Conservation (phyloP, 768 basidiomycete genomes). For the Lactarius akahatsu region DNA sequence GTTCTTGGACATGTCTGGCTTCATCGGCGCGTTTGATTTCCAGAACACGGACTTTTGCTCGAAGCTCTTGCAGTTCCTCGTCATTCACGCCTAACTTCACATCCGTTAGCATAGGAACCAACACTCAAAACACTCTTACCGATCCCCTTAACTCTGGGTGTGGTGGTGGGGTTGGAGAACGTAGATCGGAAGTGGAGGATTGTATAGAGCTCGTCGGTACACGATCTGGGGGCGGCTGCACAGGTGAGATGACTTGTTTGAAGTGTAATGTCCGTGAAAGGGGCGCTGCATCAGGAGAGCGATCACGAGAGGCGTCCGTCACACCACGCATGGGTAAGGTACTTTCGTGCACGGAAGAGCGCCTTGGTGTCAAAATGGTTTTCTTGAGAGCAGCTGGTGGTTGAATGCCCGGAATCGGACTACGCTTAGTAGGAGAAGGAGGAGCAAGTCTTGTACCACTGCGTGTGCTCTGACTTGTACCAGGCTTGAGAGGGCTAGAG, state of each 20-base stretch:
- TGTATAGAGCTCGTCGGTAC: slow-evolving; percentile 16
- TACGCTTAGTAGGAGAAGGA: slow-evolving; percentile 60
- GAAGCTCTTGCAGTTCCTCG: slow-evolving; percentile 72
- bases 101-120: slow-evolving; percentile 2
- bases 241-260: slow-evolving; percentile 41
- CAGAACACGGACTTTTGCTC: slow-evolving; percentile 77
- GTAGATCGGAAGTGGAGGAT: slow-evolving; percentile 17
- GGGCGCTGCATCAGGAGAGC: slow-evolving; percentile 34
- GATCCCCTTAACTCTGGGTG: slow-evolving; percentile 5
- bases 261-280: slow-evolving; percentile 26
- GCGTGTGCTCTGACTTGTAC: slow-evolving; percentile 25
- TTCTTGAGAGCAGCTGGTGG: slow-evolving; percentile 18
- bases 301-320: slow-evolving; percentile 36
- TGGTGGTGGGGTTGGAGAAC: slow-evolving; percentile 20
- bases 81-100: slow-evolving; percentile 39
- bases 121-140: neutral
- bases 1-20: slow-evolving; percentile 74
- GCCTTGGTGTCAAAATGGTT: slow-evolving; percentile 41
- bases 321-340: slow-evolving; percentile 34
- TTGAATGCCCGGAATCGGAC: slow-evolving; percentile 25
- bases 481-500: slow-evolving; percentile 18
- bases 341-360: slow-evolving; percentile 38
- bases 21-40: slow-evolving; percentile 89
- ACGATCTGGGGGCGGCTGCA: slow-evolving; percentile 22
- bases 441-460: slow-evolving; percentile 28